These are phyloP conservation scores for Nannochloropsis limnetica DNA, from an alignment of 352 stramenopile species.

Conservation along the genomic window DNA sequence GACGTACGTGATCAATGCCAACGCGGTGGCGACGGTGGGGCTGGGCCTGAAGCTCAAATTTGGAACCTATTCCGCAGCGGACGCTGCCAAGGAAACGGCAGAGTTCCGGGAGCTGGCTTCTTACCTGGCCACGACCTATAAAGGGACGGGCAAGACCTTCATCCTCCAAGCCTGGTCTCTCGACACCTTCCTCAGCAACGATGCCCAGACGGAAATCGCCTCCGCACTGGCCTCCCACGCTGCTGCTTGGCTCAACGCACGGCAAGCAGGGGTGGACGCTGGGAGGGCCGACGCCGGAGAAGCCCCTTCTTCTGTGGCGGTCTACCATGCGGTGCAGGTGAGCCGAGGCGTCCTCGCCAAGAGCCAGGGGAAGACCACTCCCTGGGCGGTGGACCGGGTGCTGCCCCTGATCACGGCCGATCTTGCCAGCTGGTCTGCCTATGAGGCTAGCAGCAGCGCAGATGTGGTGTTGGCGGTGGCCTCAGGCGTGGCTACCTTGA, in stretches of 20 bases:
- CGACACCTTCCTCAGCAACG: not conserved
- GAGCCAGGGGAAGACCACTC: not conserved
- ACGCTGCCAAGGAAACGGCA: not conserved
- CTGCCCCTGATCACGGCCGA: not conserved
- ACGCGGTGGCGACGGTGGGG: not conserved
- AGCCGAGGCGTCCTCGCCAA: not conserved
- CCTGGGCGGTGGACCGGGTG: not conserved
- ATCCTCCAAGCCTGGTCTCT: not conserved
- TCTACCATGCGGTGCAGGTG: not conserved
- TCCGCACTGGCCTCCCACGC: not conserved
- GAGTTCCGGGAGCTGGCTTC: not conserved
- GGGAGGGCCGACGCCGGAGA: not conserved
- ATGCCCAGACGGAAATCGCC: not conserved
- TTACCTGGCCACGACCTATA: not conserved
- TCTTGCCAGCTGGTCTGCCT: not conserved
- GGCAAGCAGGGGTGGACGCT: not conserved
- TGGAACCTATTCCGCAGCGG: not conserved
- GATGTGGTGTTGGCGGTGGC: not conserved
- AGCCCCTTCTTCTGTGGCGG: not conserved
- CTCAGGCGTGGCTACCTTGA: not conserved
- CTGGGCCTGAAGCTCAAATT: not conserved
- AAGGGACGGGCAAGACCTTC: not conserved
- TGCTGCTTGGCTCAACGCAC: not conserved
- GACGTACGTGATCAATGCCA: not conserved
- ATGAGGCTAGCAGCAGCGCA: not conserved